A percentile compares a stretch with the other conserved stretches of the same genome.
Evolutionary conservation across 2,329 filamentous ascomycete species (phyloP).

Genomic region (Stachybotrys chlorohalonatus): DNA sequence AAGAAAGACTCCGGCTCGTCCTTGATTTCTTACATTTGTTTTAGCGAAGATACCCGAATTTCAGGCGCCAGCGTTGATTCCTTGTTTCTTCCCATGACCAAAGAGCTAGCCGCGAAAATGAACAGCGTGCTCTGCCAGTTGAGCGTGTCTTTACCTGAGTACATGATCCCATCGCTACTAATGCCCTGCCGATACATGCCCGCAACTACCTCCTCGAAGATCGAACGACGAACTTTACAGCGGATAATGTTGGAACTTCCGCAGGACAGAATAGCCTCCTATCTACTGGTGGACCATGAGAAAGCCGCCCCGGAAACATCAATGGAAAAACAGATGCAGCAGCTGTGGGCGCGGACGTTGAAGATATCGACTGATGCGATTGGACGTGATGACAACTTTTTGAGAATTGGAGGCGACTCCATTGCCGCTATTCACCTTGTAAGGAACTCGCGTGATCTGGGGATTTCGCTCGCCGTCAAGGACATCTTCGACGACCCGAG

Average conservation of each 20-base stretch:
- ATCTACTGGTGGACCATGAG: background rate
- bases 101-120: background rate
- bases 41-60: background rate
- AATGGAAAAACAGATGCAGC: slow-evolving; percentile 1
- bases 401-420: slow-evolving; percentile 7
- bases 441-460: slow-evolving; percentile 1
- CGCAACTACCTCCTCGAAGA: slow-evolving; percentile 8
- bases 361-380: slow-evolving; percentile 2
- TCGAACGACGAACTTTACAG: slow-evolving; percentile 5
- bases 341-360: slow-evolving; percentile 4
- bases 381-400: slow-evolving; percentile 5
- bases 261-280: slow-evolving; percentile 1
- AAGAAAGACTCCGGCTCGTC: background rate
- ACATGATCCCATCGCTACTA: slow-evolving; percentile 11
- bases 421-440: slow-evolving; percentile 8
- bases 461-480: slow-evolving; percentile 3
- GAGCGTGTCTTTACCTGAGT: slow-evolving; percentile 4
- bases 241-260: background rate
- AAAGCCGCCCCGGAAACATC: background rate
- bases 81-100: background rate
- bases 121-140: background rate
- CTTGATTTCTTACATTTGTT: background rate
- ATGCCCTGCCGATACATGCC: slow-evolving; percentile 11
- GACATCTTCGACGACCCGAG: slow-evolving; percentile 5
- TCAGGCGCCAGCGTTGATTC: background rate